These are phyloP conservation scores for Sisymbrium irio DNA, from an alignment of 345 rosid species.

Conservation along the genomic window DNA sequence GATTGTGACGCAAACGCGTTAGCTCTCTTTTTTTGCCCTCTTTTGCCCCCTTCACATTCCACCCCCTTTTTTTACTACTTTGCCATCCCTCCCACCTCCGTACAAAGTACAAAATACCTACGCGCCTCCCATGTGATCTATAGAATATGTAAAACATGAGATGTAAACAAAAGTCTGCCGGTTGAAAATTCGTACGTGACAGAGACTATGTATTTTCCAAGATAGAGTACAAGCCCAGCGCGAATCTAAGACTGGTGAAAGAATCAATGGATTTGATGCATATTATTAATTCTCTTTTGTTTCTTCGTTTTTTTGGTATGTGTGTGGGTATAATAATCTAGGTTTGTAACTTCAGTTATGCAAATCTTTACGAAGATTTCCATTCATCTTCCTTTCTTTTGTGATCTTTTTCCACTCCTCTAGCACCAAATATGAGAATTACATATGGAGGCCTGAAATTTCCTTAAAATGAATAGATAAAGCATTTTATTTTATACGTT, in stretches of 20 bases:
- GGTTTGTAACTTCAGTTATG: no score
- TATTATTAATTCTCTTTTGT: no score
- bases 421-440: no score
- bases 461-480: neutral
- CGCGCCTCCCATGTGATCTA: neutral
- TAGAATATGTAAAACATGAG: neutral
- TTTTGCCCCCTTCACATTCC: neutral
- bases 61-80: neutral
- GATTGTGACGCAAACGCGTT: slow-evolving; percentile 35
- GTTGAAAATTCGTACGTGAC: neutral
- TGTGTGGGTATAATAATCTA: no score
- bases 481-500: neutral
- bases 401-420: no score
- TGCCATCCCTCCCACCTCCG: neutral
- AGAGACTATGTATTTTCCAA: neutral
- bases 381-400: no score
- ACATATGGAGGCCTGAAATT: neutral
- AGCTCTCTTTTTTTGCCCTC: slow-evolving; percentile 1
- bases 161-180: neutral
- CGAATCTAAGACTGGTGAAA: neutral
- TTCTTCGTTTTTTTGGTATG: no score
- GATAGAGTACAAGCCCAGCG: neutral
- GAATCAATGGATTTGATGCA: neutral
- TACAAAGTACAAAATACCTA: neutral
- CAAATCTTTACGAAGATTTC: no score